Percentiles rank a stretch among this genome's conserved stretches.
phyloP scores from a whole-genome alignment of 208 protist species.

The Acanthamoeba polyphaga region DNA sequence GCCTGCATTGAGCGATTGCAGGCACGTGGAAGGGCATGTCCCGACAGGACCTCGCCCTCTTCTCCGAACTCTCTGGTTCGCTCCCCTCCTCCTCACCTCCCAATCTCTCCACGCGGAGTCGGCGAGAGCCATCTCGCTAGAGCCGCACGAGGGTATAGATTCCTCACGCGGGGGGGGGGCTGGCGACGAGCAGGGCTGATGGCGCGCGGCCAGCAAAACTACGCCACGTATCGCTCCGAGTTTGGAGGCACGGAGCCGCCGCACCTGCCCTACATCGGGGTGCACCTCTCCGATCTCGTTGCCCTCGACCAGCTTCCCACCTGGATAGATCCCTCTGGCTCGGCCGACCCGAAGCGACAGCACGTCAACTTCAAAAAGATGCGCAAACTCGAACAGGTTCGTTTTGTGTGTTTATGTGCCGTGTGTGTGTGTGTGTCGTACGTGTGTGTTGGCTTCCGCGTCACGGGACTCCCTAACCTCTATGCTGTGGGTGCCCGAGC shows the following conservation, averaged over 20 bases:
- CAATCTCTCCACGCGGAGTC: no score
- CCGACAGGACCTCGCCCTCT: background rate
- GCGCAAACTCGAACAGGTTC: background rate
- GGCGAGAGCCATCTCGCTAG: no score
- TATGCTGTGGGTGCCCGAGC: background rate
- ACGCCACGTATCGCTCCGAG: background rate
- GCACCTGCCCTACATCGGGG: conserved; percentile 9
- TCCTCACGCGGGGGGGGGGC: background rate
- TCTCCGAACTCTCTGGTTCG: no score
- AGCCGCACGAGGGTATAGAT: no score
- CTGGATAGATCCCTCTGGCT: background rate
- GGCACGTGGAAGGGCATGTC: conserved; percentile 51
- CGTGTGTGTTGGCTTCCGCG: no score
- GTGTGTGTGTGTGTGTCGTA: no score
- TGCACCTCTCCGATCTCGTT: conserved; percentile 6
- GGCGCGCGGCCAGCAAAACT: conserved; percentile 16
- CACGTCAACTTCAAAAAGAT: conserved; percentile 19
- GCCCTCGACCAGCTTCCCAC: conserved; percentile 33
- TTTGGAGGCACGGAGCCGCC: background rate
- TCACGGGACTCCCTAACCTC: no score
- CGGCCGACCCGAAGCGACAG: background rate
- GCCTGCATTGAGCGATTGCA: conserved; percentile 19
- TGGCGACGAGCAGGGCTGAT: background rate
- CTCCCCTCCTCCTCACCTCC: background rate
- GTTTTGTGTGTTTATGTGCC: no score